Percentiles rank a stretch among this genome's conserved stretches.
Conservation (phyloP, 129 eudicot genomes). For the Flaveria trinervia region DNA sequence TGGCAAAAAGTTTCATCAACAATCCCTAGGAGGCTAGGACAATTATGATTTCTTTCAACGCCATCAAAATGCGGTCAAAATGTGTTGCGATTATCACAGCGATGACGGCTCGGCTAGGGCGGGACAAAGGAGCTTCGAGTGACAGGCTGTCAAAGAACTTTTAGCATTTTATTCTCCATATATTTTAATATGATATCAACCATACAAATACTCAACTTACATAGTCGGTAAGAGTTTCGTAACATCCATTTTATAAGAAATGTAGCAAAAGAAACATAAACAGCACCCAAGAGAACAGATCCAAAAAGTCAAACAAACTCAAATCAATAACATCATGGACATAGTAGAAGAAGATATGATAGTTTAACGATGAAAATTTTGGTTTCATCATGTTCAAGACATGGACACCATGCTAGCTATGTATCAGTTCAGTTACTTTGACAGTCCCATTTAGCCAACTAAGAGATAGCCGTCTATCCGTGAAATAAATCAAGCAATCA, state of each 20-base stretch:
- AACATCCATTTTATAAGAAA: not conserved
- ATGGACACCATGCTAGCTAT: not conserved
- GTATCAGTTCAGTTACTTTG: not conserved
- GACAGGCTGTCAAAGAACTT: not conserved
- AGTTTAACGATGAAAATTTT: not conserved
- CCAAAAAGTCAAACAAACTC: not conserved
- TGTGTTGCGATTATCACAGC: not conserved
- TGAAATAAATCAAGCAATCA: not conserved
- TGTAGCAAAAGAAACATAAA: not conserved
- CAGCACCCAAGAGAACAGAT: not conserved
- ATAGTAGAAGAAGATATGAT: not conserved
- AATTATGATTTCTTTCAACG: not conserved
- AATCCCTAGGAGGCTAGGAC: not conserved
- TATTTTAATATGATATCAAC: not conserved
- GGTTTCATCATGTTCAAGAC: not conserved
- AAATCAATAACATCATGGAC: not conserved
- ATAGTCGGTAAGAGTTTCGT: not conserved
- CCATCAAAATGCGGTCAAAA: not conserved
- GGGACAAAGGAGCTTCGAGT: no score
- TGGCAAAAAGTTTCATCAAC: constrained; percentile 1
- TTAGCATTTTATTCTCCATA: not conserved
- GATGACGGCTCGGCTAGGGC: no score
- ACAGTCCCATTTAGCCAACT: not conserved
- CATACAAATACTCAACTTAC: not conserved
- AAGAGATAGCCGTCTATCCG: not conserved